Evolutionary conservation across 345 rosid species (phyloP).

Genomic region (Iberis pinnata): DNA sequence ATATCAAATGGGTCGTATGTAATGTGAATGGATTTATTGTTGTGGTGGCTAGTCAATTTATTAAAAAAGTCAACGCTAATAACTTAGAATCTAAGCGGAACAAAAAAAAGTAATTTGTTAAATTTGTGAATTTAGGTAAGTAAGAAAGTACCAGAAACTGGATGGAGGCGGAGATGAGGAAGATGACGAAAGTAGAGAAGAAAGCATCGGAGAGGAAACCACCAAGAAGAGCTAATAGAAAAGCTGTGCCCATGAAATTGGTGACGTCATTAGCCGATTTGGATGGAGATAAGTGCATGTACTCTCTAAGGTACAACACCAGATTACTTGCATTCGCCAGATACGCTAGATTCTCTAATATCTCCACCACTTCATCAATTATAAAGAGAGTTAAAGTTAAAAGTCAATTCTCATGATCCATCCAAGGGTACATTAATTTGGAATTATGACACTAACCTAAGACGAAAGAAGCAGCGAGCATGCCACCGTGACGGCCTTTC

Average conservation of each 20-base stretch:
- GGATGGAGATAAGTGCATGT: conserved; percentile 65
- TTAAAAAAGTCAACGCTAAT: conserved; percentile 23
- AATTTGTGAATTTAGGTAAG: not conserved
- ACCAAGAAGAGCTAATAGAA: conserved; percentile 71
- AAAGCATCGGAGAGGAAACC: conserved; percentile 78
- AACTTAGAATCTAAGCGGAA: conserved; percentile 24
- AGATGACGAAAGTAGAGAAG: conserved; percentile 55
- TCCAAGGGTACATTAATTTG: conserved; percentile 12
- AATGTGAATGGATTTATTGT: conserved; percentile 27
- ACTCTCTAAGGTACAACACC: conserved; percentile 49
- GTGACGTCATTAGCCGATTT: conserved; percentile 70
- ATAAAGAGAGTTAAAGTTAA: not conserved
- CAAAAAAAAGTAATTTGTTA: too few species aligned
- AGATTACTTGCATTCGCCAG: conserved; percentile 80
- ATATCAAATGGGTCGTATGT: conserved; percentile 6
- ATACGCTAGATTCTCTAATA: conserved; percentile 82
- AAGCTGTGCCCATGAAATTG: conserved; percentile 84
- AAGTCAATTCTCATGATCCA: conserved; percentile 19
- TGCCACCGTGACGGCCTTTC: conserved; percentile 65
- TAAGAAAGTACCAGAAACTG: conserved; percentile 48
- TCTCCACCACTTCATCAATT: conserved; percentile 52
- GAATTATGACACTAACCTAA: conserved; percentile 37
- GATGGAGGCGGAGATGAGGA: conserved; percentile 51
- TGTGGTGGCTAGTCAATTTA: conserved; percentile 16
- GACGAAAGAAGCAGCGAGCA: conserved; percentile 62